Evolutionary conservation across 208 protist genomes (phyloP).

Genomic region (Angomonas ambiguus): DNA sequence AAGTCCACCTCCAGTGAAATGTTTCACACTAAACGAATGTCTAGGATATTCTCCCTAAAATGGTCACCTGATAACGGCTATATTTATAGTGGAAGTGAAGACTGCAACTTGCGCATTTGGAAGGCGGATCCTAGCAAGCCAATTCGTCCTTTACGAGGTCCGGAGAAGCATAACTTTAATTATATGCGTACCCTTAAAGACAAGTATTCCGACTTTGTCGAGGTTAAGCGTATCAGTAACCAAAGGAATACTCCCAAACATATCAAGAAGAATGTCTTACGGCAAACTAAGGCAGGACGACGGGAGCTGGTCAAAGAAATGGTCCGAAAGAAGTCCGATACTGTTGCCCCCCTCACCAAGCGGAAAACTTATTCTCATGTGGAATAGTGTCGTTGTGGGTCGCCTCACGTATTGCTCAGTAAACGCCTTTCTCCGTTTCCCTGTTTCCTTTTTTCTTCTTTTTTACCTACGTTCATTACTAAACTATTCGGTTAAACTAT

Average conservation of each 20-base stretch:
- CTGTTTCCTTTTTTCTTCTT: slow-evolving; percentile 15
- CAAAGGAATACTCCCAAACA: slow-evolving; percentile 87
- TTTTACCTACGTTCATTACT: slow-evolving; percentile 17
- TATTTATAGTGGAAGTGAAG: slow-evolving; percentile 95
- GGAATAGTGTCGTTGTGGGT: too few species aligned
- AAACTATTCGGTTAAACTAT: not conserved
- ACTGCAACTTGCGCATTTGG: slow-evolving; percentile 96
- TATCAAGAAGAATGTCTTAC: slow-evolving; percentile 51
- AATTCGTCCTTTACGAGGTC: slow-evolving; percentile 78
- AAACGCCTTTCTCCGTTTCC: slow-evolving; percentile 4
- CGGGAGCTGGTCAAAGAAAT: slow-evolving; percentile 85
- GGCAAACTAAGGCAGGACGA: slow-evolving; percentile 75
- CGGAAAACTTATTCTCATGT: slow-evolving; percentile 84
- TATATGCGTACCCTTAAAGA: slow-evolving; percentile 90
- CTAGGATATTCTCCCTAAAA: slow-evolving; percentile 90
- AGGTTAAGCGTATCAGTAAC: slow-evolving; percentile 85
- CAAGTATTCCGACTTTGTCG: slow-evolving; percentile 81
- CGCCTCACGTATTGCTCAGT: too few species aligned
- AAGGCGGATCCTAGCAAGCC: slow-evolving; percentile 92
- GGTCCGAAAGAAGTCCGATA: slow-evolving; percentile 67
- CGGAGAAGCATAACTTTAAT: slow-evolving; percentile 91
- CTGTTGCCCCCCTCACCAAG: slow-evolving; percentile 81
- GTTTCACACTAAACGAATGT: slow-evolving; percentile 99
- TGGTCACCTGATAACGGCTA: slow-evolving; percentile 93
- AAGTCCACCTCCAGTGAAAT: slow-evolving; percentile 92